Conservation (phyloP, 345 rosid species). For the Nephelium lappaceum region DNA sequence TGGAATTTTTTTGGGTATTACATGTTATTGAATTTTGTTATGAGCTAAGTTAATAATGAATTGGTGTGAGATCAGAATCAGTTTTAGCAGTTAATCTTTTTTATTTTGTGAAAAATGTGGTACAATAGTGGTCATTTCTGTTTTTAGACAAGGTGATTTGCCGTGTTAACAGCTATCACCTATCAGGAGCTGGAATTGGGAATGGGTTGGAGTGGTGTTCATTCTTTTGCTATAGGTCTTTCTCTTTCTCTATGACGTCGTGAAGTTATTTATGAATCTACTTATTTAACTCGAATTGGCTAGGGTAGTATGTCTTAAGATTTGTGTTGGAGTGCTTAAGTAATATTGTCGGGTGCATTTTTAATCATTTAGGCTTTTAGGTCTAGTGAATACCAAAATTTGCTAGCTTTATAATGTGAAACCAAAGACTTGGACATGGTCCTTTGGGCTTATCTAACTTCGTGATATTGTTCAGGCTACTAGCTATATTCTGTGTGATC, state of each 20-base stretch:
- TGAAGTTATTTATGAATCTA: background rate
- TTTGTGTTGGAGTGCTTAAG: no score
- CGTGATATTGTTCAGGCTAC: constrained; percentile 58
- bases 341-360: no score
- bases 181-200: background rate
- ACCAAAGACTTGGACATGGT: background rate
- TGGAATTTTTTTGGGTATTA: background rate
- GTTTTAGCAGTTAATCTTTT: background rate
- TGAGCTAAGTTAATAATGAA: background rate
- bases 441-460: constrained; percentile 1
- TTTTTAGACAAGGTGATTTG: background rate
- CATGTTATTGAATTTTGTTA: background rate
- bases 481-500: constrained; percentile 75
- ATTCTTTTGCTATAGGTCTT: background rate
- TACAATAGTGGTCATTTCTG: background rate
- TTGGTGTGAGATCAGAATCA: background rate
- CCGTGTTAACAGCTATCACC: no score
- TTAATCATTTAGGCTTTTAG: no score
- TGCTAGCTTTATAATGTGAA: background rate
- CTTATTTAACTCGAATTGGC: background rate
- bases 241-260: background rate
- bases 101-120: background rate
- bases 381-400: background rate
- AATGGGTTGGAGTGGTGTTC: background rate
- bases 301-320: background rate